Percentiles rank a stretch among this genome's conserved stretches.
phyloP scores from a whole-genome alignment of 345 rosid genomes.

The Citrus medica region DNA sequence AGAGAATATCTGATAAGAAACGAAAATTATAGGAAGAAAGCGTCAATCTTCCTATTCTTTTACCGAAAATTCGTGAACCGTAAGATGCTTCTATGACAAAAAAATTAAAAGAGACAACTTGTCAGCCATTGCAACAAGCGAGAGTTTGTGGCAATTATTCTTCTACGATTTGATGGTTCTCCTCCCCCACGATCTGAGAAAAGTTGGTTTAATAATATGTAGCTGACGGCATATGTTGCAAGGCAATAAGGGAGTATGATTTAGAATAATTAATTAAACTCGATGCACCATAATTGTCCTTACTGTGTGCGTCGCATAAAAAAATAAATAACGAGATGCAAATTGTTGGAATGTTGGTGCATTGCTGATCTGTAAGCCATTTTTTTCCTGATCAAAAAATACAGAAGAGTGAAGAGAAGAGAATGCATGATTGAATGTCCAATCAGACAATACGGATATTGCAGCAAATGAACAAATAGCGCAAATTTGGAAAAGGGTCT shows the following conservation, averaged over 20 bases:
- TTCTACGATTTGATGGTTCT: slow-evolving; percentile 7
- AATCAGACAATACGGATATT: slow-evolving; percentile 30
- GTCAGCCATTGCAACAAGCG: not conserved
- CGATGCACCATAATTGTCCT: not conserved
- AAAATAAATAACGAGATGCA: not conserved
- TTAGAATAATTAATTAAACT: not conserved
- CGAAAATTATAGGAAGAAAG: too few relatives aligned
- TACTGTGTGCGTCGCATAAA: slow-evolving; percentile 2
- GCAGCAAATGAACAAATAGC: slow-evolving; percentile 33
- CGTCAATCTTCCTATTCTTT: not conserved
- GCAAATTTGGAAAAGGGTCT: slow-evolving; percentile 42
- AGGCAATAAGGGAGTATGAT: not conserved
- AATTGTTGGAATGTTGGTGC: not conserved
- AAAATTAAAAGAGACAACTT: not conserved
- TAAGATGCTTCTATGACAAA: not conserved
- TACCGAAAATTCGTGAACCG: not conserved
- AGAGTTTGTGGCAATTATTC: slow-evolving; percentile 2
- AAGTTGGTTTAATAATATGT: not conserved
- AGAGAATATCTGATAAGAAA: too few relatives aligned
- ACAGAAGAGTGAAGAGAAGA: not conserved
- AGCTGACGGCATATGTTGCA: not conserved
- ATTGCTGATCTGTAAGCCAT: slow-evolving; percentile 23
- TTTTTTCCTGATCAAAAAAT: not conserved
- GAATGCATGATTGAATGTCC: slow-evolving; percentile 24
- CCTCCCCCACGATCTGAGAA: not conserved